phyloP scores from a whole-genome alignment of 805 yeast genomes.

The Isabelozyma heimii region DNA sequence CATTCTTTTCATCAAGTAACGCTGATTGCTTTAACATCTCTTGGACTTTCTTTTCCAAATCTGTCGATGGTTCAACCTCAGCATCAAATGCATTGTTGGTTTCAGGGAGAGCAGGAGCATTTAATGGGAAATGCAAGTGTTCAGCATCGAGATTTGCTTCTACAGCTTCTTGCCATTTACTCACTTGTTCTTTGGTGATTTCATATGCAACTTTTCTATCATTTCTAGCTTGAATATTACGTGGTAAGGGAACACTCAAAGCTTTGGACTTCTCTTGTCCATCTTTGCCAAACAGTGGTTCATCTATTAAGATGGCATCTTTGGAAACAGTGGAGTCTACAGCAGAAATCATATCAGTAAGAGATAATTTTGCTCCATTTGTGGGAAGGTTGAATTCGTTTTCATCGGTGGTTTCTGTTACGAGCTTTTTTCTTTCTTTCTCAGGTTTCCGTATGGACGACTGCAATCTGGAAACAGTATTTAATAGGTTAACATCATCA shows the following conservation, averaged over 20 bases:
- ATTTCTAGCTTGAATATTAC: constrained; percentile 77
- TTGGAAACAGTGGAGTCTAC: constrained; percentile 49
- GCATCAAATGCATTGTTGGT: constrained; percentile 52
- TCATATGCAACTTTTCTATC: constrained; percentile 91
- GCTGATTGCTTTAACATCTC: constrained; percentile 62
- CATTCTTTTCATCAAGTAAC: constrained; percentile 67
- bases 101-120: constrained; percentile 43
- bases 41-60: constrained; percentile 66
- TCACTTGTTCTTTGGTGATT: constrained; percentile 79
- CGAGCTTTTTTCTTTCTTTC: constrained; percentile 43
- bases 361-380: constrained; percentile 54
- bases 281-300: constrained; percentile 18
- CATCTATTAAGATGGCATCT: constrained; percentile 49
- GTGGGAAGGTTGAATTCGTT: constrained; percentile 70
- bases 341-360: constrained; percentile 74
- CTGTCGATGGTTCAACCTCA: constrained; percentile 47
- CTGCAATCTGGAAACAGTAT: constrained; percentile 43
- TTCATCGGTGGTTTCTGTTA: constrained; percentile 58
- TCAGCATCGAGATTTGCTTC: constrained; percentile 80
- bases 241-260: constrained; percentile 78
- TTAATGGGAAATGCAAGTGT: constrained; percentile 73
- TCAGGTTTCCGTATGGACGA: constrained; percentile 31
- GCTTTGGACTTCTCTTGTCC: constrained; percentile 42
- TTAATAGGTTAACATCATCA: constrained; percentile 47
- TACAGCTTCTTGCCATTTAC: constrained; percentile 85